These are phyloP conservation scores for Moesziomyces sp. DNA, from an alignment of 1,284 basidiomycete genomes.

Conservation along the genomic window DNA sequence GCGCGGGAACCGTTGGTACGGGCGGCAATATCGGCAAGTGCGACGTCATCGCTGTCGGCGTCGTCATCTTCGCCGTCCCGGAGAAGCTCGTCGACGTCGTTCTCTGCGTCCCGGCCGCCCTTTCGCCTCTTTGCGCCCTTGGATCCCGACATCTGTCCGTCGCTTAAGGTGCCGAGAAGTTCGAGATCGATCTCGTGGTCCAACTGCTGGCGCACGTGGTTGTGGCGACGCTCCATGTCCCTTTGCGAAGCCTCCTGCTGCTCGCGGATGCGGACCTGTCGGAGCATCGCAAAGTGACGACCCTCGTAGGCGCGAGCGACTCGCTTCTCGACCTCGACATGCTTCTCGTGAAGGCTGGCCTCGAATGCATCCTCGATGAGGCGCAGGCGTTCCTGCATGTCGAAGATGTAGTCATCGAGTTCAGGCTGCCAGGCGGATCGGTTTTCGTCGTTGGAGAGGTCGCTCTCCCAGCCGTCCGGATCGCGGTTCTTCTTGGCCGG, in stretches of 20 bases:
- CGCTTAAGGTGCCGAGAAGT: slow-evolving; percentile 60
- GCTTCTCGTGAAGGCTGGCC: slow-evolving; percentile 30
- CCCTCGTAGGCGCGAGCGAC: slow-evolving; percentile 55
- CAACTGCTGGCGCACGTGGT: slow-evolving; percentile 44
- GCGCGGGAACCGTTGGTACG: slow-evolving; percentile 22
- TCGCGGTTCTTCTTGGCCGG: slow-evolving; percentile 46
- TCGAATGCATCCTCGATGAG: slow-evolving; percentile 53
- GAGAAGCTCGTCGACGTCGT: slow-evolving; percentile 40
- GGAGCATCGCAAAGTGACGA: slow-evolving; percentile 52
- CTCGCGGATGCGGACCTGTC: slow-evolving; percentile 41
- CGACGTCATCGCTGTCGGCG: slow-evolving; percentile 42
- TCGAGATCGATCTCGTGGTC: slow-evolving; percentile 63
- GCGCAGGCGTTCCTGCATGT: slow-evolving; percentile 44
- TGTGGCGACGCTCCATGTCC: slow-evolving; percentile 33
- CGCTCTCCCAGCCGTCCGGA: slow-evolving; percentile 62
- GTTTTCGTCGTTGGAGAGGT: slow-evolving; percentile 62
- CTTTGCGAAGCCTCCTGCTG: slow-evolving; percentile 44
- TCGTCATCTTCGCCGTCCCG: slow-evolving; percentile 32
- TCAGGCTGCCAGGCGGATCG: slow-evolving; percentile 52
- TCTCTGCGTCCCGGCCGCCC: slow-evolving; percentile 20
- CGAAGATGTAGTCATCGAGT: slow-evolving; percentile 52
- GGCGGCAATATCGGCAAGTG: slow-evolving; percentile 41
- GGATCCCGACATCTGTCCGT: slow-evolving; percentile 20
- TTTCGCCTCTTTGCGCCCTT: slow-evolving; percentile 17
- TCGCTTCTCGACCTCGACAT: slow-evolving; percentile 45